Conservation (phyloP, 495 filamentous ascomycete species). For the Talaromyces proteolyticus region DNA sequence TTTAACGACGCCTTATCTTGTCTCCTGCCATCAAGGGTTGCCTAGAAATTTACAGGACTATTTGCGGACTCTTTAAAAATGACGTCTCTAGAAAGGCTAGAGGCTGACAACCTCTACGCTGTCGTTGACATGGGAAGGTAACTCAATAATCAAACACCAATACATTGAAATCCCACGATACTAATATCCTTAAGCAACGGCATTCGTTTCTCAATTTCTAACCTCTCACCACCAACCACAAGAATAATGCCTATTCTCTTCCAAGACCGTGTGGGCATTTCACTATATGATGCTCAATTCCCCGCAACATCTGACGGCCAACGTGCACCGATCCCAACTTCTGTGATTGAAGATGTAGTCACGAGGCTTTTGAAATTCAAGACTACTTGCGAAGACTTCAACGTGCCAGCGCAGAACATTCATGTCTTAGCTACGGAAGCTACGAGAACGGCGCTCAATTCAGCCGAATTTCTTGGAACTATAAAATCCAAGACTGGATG, state of each 20-base stretch:
- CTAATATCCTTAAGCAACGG: constrained; percentile 61
- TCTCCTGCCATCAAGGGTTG: neutral
- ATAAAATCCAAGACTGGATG: constrained; percentile 59
- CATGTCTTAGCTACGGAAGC: constrained; percentile 84
- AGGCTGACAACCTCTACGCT: constrained; percentile 5
- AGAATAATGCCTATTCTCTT: constrained; percentile 74
- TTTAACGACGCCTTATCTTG: no score
- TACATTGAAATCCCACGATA: no score
- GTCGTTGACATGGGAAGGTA: constrained; percentile 72
- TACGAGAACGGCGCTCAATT: constrained; percentile 75
- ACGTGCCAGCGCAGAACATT: constrained; percentile 57
- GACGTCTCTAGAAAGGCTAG: neutral
- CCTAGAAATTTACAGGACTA: no score
- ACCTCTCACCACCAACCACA: constrained; percentile 61
- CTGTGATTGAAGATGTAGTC: constrained; percentile 59
- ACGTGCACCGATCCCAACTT: constrained; percentile 52
- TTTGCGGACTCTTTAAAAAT: no score
- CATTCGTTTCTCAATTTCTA: constrained; percentile 87
- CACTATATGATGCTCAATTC: constrained; percentile 82
- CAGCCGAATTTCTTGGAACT: constrained; percentile 54
- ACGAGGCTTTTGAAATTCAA: constrained; percentile 63
- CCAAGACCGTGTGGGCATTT: constrained; percentile 71
- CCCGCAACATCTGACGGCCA: constrained; percentile 23
- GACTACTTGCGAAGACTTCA: constrained; percentile 63
- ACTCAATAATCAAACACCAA: no score